Evolutionary conservation across 306 rosid species (phyloP).

Genomic region (Rubus parviflorus): DNA sequence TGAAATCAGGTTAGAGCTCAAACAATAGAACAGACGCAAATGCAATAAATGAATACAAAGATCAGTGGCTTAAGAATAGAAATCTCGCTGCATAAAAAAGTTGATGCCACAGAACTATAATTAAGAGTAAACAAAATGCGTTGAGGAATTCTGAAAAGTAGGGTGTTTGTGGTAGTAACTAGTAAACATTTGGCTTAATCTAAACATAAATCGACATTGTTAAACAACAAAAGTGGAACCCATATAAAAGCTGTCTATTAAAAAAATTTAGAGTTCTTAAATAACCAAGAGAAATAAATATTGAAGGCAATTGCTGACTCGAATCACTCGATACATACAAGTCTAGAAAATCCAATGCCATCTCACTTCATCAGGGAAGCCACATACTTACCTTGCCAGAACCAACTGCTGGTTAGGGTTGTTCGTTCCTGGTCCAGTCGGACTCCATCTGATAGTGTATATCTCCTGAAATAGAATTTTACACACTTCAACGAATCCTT

Average conservation of each 20-base stretch:
- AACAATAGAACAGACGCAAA: neutral
- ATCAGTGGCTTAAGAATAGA: neutral
- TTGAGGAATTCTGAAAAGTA: too few relatives aligned
- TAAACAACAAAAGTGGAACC: neutral
- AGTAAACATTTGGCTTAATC: neutral
- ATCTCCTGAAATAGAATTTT: constrained; percentile 62
- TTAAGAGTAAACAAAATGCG: neutral
- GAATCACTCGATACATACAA: neutral
- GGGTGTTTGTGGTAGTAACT: too few relatives aligned
- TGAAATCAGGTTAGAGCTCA: neutral
- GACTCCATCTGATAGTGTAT: constrained; percentile 96
- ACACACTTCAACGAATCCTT: neutral
- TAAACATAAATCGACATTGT: neutral
- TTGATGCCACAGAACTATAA: neutral
- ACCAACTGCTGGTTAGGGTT: constrained; percentile 76
- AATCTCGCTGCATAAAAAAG: too few relatives aligned
- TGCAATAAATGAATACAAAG: neutral
- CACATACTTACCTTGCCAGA: constrained; percentile 73
- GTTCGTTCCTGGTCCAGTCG: constrained; percentile 80
- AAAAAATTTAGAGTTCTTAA: neutral
- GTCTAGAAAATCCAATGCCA: neutral
- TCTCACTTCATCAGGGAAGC: constrained; percentile 8
- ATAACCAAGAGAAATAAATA: neutral
- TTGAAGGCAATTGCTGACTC: neutral
- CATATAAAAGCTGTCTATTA: neutral